Evolutionary conservation across 805 yeast genomes (phyloP).

Genomic region (Hanseniaspora osmophila): DNA sequence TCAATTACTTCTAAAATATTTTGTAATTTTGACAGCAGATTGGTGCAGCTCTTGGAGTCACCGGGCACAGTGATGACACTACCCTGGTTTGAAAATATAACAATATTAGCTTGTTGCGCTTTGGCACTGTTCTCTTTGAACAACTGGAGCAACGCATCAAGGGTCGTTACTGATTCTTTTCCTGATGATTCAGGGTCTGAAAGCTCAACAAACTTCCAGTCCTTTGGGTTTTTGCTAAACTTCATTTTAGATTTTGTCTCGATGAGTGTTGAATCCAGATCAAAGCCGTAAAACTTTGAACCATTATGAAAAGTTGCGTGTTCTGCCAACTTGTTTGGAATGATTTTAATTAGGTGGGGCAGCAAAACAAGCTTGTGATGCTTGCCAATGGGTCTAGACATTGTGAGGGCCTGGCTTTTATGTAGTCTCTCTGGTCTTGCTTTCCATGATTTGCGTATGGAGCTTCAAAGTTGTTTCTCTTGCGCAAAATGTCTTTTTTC

Average conservation of each 20-base stretch:
- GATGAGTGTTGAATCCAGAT: slow-evolving; percentile 71
- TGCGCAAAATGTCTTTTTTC: too few species aligned
- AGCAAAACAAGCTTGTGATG: slow-evolving; percentile 24
- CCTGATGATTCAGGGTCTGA: slow-evolving; percentile 9
- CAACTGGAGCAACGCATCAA: slow-evolving; percentile 11
- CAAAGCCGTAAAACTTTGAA: slow-evolving; percentile 55
- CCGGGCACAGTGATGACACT: slow-evolving; percentile 25
- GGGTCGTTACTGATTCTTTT: slow-evolving; percentile 8
- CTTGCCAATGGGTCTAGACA: slow-evolving; percentile 1
- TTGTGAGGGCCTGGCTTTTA: not conserved
- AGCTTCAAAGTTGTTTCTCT: too few species aligned
- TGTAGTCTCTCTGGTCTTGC: not conserved
- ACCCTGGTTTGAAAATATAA: slow-evolving; percentile 81
- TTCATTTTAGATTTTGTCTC: slow-evolving; percentile 46
- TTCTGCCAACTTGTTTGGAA: slow-evolving; percentile 18
- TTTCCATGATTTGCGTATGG: too few species aligned
- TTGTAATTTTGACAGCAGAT: slow-evolving; percentile 30
- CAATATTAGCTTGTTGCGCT: slow-evolving; percentile 28
- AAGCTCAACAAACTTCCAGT: slow-evolving; percentile 59
- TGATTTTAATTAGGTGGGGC: slow-evolving; percentile 31
- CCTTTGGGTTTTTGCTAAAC: slow-evolving; percentile 45
- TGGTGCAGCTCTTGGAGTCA: slow-evolving; percentile 21
- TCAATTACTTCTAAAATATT: slow-evolving; percentile 22
- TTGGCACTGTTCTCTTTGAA: slow-evolving; percentile 7
- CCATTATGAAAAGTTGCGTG: slow-evolving; percentile 1